Evolutionary conservation across 1,284 basidiomycete genomes (phyloP).

Genomic region (Amylostereum areolatum): DNA sequence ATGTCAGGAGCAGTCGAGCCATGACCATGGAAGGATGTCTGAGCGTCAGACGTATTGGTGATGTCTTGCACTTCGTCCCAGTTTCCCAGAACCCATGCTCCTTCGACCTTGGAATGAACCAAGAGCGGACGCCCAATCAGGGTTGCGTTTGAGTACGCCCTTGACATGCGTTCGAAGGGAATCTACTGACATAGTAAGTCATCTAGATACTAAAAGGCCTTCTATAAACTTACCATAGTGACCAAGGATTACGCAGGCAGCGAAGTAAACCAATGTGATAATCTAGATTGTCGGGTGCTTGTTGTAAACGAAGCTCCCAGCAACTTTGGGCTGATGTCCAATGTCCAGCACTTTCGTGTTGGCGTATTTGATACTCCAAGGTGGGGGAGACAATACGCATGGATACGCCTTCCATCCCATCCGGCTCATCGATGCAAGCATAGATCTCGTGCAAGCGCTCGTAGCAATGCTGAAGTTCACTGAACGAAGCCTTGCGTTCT

Average conservation of each 20-base stretch:
- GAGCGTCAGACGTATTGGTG: constrained; percentile 42
- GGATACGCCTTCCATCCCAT: constrained; percentile 99
- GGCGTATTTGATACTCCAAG: constrained; percentile 94
- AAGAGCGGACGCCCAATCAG: constrained; percentile 78
- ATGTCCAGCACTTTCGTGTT: constrained; percentile 94
- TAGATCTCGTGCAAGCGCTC: constrained; percentile 96
- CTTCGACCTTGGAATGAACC: constrained; percentile 89
- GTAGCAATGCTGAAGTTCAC: constrained; percentile 73
- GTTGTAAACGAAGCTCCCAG: constrained; percentile 97
- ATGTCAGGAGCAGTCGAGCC: constrained; percentile 78
- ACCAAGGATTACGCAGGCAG: constrained; percentile 90
- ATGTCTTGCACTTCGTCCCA: constrained; percentile 78
- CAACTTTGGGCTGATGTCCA: constrained; percentile 99
- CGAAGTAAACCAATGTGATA: constrained; percentile 88
- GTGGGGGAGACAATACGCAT: constrained; percentile 86
- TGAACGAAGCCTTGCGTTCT: constrained; percentile 34
- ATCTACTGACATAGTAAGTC: constrained; percentile 44
- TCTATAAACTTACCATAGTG: constrained; percentile 76
- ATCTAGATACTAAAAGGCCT: not conserved
- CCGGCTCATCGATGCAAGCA: constrained; percentile 93
- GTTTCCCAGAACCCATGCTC: constrained; percentile 93
- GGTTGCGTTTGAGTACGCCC: constrained; percentile 83
- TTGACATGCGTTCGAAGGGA: constrained; percentile 93
- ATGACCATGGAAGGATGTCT: constrained; percentile 72
- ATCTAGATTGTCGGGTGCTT: constrained; percentile 83